These are phyloP conservation scores for Phytophthora rubi DNA, from an alignment of 352 stramenopile genomes.

Conservation along the genomic window DNA sequence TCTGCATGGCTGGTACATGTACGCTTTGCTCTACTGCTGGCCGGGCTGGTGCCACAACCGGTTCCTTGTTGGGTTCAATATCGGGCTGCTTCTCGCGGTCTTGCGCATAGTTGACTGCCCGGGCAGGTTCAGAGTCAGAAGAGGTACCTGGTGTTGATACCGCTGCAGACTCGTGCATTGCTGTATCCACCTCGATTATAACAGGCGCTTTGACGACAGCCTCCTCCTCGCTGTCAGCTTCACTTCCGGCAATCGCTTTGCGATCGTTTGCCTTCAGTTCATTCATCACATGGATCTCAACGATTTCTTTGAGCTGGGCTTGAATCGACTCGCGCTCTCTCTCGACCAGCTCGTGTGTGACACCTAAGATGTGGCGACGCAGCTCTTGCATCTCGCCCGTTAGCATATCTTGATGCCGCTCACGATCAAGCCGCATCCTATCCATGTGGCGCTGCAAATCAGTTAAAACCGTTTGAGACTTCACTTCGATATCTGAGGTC, in stretches of 20 bases:
- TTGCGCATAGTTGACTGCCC: neutral
- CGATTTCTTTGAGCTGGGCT: slow-evolving; percentile 41
- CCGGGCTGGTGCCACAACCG: neutral
- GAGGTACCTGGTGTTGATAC: slow-evolving; percentile 2
- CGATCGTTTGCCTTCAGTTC: slow-evolving; percentile 4
- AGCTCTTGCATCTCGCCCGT: slow-evolving; percentile 71
- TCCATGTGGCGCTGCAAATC: slow-evolving; percentile 55
- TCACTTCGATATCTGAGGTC: slow-evolving; percentile 55
- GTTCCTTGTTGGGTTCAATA: neutral
- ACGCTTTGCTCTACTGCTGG: neutral
- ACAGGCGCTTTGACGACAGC: neutral
- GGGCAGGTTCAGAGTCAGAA: neutral
- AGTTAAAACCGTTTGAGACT: slow-evolving; percentile 61
- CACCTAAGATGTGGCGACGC: slow-evolving; percentile 50
- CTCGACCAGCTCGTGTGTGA: slow-evolving; percentile 63
- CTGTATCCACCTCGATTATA: neutral
- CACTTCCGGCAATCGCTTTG: neutral
- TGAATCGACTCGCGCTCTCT: slow-evolving; percentile 63
- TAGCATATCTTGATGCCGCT: slow-evolving; percentile 68
- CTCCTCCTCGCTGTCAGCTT: slow-evolving; percentile 8
- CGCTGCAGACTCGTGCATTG: neutral
- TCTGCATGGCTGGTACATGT: neutral
- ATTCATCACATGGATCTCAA: slow-evolving; percentile 18
- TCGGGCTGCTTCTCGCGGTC: neutral
- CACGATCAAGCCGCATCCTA: slow-evolving; percentile 55